These are phyloP conservation scores for Kodamaea nitidulidarum DNA, from an alignment of 805 yeast species.

Conservation along the genomic window DNA sequence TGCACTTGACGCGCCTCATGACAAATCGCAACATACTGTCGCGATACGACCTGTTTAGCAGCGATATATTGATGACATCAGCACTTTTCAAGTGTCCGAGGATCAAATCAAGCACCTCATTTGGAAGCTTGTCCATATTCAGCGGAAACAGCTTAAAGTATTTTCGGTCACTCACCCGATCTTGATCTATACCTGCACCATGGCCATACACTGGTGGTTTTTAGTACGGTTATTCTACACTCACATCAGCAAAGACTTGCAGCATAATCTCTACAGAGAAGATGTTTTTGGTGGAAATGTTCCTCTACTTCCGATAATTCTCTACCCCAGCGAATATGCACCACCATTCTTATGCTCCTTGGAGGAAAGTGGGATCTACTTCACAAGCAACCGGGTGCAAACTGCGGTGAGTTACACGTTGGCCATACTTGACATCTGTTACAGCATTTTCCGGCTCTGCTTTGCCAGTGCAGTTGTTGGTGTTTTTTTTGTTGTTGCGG, in stretches of 20 bases:
- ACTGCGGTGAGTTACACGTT: background rate
- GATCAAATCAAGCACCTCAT: constrained; percentile 8
- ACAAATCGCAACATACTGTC: constrained; percentile 16
- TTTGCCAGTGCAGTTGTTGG: constrained; percentile 14
- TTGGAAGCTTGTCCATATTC: constrained; percentile 5
- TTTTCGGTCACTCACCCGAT: background rate
- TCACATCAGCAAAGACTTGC: constrained; percentile 7
- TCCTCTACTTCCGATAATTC: constrained; percentile 14
- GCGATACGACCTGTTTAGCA: constrained; percentile 16
- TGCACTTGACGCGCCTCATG: constrained; percentile 20
- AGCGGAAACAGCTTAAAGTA: background rate
- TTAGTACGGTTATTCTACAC: background rate
- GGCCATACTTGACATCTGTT: constrained; percentile 17
- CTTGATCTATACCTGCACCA: background rate
- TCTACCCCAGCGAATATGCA: constrained; percentile 21
- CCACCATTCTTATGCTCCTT: constrained; percentile 25
- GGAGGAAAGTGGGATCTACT: constrained; percentile 6
- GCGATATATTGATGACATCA: constrained; percentile 16
- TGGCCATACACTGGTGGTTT: background rate
- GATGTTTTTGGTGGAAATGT: constrained; percentile 1
- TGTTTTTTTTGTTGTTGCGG: constrained; percentile 10
- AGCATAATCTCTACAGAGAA: constrained; percentile 2
- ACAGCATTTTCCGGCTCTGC: constrained; percentile 15
- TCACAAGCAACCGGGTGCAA: background rate
- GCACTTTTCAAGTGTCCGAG: constrained; percentile 4